Percentiles rank a stretch among this genome's conserved stretches.
Conservation (phyloP, 140 eudicot genomes). For the Oenanthe javanica region DNA sequence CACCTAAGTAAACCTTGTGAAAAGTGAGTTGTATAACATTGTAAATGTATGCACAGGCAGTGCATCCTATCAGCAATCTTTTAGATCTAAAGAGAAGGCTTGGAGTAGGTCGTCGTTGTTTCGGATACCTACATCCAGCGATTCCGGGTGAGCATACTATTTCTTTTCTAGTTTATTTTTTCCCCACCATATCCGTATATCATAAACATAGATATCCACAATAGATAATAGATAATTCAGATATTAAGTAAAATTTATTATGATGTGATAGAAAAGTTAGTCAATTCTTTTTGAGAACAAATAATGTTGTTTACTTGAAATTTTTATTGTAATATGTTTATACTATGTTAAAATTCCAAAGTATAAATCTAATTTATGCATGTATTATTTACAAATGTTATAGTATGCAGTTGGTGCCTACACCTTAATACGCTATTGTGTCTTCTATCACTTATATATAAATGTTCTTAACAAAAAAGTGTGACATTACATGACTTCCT, state of each 20-base stretch:
- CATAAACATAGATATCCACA: not conserved
- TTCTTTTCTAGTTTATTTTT: not conserved
- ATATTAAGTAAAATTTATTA: not conserved
- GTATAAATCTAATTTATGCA: not conserved
- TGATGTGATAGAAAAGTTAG: not conserved
- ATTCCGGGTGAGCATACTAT: constrained; percentile 66
- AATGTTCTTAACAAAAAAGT: not conserved
- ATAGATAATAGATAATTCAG: not conserved
- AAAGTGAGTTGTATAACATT: not conserved
- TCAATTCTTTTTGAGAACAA: not conserved
- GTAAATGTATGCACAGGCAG: constrained; percentile 59
- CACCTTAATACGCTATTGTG: not conserved
- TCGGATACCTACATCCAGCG: constrained; percentile 93
- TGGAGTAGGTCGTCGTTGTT: constrained; percentile 94
- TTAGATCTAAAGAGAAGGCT: constrained; percentile 85
- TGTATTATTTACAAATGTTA: not conserved
- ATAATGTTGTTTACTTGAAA: not conserved
- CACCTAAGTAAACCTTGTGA: not conserved
- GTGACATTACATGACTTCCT: not conserved
- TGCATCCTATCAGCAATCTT: constrained; percentile 94
- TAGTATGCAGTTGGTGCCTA: not conserved
- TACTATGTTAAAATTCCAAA: not conserved
- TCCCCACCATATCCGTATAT: not conserved
- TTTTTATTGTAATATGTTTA: not conserved
- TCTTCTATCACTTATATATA: not conserved